Conservation (phyloP, 2,329 filamentous ascomycete genomes). For the Fusarium newnesense region DNA sequence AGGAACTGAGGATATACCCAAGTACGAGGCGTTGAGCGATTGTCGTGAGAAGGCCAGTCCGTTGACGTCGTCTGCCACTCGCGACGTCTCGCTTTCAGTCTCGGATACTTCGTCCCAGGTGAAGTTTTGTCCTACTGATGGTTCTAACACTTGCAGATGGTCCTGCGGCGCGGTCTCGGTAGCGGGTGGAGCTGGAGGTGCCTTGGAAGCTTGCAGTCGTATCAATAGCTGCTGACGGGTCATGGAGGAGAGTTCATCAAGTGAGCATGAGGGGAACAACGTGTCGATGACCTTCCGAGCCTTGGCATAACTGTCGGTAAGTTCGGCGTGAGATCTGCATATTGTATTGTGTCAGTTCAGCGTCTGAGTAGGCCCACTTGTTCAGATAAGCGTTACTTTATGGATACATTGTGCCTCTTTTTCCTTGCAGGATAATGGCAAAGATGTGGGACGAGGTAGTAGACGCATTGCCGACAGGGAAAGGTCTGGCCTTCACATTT, state of each 20-base stretch:
- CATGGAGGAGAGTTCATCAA: neutral
- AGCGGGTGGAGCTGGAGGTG: neutral
- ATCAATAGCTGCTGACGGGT: neutral
- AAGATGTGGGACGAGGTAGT: neutral
- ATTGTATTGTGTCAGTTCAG: neutral
- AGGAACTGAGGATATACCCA: neutral
- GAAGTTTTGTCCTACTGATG: neutral
- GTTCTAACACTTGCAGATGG: neutral
- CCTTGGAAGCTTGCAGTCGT: neutral
- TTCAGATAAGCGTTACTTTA: neutral
- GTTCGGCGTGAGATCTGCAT: neutral
- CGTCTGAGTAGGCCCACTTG: neutral
- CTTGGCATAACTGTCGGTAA: neutral
- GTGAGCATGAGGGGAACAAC: neutral
- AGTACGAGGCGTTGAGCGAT: neutral
- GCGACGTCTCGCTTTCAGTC: neutral
- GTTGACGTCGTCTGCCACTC: neutral
- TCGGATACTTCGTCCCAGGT: neutral
- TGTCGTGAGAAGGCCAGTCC: neutral
- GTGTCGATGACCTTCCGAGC: neutral
- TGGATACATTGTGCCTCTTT: neutral
- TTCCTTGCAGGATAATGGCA: neutral
- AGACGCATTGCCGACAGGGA: neutral
- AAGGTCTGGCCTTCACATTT: neutral
- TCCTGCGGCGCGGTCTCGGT: neutral